Conservation (phyloP, 192 early-diverging fungal genomes). For the Umbelopsis ramanniana region DNA sequence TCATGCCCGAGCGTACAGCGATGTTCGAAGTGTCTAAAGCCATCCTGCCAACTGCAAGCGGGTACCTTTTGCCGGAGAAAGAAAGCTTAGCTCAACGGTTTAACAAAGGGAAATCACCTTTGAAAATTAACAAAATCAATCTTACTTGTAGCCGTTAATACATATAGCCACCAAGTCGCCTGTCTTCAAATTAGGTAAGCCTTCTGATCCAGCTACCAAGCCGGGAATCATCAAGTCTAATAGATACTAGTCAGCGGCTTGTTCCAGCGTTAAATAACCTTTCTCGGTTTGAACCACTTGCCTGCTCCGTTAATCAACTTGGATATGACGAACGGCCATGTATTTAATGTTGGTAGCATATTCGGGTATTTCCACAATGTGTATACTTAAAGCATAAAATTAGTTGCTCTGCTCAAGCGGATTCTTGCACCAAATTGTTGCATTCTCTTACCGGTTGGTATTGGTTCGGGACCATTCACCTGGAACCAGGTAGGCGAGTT, state of each 20-base stretch:
- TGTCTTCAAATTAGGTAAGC: slow-evolving; percentile 49
- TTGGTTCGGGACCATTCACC: slow-evolving; percentile 52
- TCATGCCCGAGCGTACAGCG: slow-evolving; percentile 52
- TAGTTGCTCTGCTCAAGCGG: neutral
- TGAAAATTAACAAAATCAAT: neutral
- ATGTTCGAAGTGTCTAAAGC: slow-evolving; percentile 55
- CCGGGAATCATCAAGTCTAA: slow-evolving; percentile 81
- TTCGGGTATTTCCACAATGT: slow-evolving; percentile 74
- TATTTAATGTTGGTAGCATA: slow-evolving; percentile 69
- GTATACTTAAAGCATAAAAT: slow-evolving; percentile 61
- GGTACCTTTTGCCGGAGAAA: slow-evolving; percentile 28
- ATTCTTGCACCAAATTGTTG: neutral
- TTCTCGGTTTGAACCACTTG: neutral
- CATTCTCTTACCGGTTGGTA: slow-evolving; percentile 59
- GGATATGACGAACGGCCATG: slow-evolving; percentile 68
- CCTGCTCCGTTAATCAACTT: slow-evolving; percentile 79
- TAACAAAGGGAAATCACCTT: neutral
- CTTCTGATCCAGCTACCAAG: slow-evolving; percentile 53
- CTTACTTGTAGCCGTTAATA: slow-evolving; percentile 55
- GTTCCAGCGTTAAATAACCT: neutral
- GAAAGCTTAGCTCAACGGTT: neutral
- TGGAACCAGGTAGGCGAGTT: slow-evolving; percentile 72
- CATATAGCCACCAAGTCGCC: slow-evolving; percentile 62
- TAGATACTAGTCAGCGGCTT: neutral
- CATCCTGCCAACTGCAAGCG: slow-evolving; percentile 74